A percentile compares a stretch with the other conserved stretches of the same genome.
phyloP scores from a whole-genome alignment of 257 asterid genomes.

The Anisodus acutangulus region DNA sequence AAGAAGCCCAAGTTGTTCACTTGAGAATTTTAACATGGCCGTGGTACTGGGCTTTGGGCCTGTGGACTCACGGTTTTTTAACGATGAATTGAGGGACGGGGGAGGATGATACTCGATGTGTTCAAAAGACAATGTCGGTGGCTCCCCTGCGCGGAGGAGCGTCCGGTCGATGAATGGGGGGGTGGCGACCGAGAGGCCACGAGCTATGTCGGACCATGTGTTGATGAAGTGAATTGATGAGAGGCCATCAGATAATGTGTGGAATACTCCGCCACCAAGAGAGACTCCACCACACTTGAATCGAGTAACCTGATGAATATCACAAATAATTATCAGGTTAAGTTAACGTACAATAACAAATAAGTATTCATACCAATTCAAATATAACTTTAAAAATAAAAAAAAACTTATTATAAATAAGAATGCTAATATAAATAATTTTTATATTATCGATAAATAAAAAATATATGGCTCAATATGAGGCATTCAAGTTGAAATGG shows the following conservation, averaged over 20 bases:
- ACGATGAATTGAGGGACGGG: conserved; percentile 34
- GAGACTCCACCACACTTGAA: conserved; percentile 55
- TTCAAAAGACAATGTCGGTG: conserved; percentile 34
- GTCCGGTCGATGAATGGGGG: conserved; percentile 52
- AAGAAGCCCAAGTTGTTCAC: conserved; percentile 34
- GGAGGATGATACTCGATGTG: conserved; percentile 44
- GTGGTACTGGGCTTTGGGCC: conserved; percentile 31
- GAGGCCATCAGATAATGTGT: conserved; percentile 53
- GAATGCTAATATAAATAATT: not conserved
- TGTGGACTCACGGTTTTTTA: not conserved
- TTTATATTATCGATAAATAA: not conserved
- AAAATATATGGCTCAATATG: not conserved
- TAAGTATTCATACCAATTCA: no score
- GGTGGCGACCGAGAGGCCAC: conserved; percentile 43
- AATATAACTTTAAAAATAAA: no score
- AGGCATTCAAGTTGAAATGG: not conserved
- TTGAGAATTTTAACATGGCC: conserved; percentile 36
- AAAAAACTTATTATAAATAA: no score
- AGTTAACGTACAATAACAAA: no score
- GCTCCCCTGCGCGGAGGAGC: conserved; percentile 45
- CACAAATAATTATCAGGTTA: not conserved
- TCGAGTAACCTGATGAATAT: conserved; percentile 43
- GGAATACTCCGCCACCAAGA: conserved; percentile 49
- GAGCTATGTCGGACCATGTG: conserved; percentile 49
- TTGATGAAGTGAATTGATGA: conserved; percentile 58